Conservation (phyloP, 176 grass and related monocot genomes). For the Bonia amplexicaulis region DNA sequence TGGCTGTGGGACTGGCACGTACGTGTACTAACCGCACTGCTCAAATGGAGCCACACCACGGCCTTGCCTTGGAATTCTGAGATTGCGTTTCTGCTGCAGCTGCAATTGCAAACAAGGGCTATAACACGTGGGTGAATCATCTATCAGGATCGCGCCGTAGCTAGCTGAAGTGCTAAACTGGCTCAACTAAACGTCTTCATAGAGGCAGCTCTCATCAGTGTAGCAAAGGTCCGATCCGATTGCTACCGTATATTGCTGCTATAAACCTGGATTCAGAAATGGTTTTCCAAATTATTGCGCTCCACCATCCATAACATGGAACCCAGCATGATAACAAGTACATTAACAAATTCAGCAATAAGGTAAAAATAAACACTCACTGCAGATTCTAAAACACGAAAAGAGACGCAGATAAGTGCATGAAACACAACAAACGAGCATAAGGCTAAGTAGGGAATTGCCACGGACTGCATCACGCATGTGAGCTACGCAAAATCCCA, state of each 20-base stretch:
- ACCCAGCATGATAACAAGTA: neutral
- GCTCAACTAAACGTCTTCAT: neutral
- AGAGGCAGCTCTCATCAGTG: neutral
- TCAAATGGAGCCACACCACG: neutral
- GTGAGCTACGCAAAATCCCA: constrained; percentile 61
- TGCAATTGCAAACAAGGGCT: neutral
- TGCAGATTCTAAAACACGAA: neutral
- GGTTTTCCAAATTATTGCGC: neutral
- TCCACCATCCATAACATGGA: neutral
- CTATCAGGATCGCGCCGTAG: neutral
- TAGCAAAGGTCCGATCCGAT: neutral
- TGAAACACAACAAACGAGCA: neutral
- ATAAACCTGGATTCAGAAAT: neutral
- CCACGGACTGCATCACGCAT: constrained; percentile 13
- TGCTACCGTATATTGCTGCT: neutral
- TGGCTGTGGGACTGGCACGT: neutral
- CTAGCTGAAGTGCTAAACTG: neutral
- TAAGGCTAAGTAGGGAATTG: neutral
- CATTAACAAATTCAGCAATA: neutral
- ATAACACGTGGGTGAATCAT: neutral
- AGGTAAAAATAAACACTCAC: neutral
- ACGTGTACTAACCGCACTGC: neutral
- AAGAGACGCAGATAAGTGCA: neutral
- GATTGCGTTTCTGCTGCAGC: neutral
- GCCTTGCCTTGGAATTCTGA: neutral